Percentiles rank a stretch among this genome's conserved stretches.
Evolutionary conservation across 176 grass and related monocot species (phyloP).

Genomic region (Zizania latifolia): DNA sequence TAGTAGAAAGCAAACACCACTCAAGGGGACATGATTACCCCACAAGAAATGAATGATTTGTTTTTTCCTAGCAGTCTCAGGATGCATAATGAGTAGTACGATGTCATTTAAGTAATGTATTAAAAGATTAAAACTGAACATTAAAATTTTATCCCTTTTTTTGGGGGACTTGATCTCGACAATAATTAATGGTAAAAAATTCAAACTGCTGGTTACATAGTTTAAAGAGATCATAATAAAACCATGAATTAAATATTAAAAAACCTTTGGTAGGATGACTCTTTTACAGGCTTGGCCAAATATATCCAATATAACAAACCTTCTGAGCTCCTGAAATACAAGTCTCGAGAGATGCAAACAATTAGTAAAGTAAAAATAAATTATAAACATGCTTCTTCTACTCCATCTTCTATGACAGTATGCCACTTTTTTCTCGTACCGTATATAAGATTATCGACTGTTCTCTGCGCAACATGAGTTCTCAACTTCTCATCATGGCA

Average conservation of each 20-base stretch:
- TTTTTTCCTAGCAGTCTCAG: constrained; percentile 16
- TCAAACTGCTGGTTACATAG: neutral
- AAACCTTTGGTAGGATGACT: neutral
- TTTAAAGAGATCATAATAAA: neutral
- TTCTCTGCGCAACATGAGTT: neutral
- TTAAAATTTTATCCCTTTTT: neutral
- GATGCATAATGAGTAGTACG: neutral
- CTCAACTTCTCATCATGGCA: neutral
- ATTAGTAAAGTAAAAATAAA: neutral
- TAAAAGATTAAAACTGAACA: constrained; percentile 5
- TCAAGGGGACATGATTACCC: constrained; percentile 26
- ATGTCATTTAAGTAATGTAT: neutral
- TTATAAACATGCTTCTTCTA: neutral
- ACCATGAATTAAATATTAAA: neutral
- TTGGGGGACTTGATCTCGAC: neutral
- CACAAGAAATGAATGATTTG: constrained; percentile 30
- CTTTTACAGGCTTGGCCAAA: neutral
- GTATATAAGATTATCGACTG: neutral
- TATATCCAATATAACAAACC: neutral
- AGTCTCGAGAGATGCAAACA: neutral
- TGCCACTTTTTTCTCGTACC: neutral
- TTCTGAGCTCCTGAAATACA: neutral
- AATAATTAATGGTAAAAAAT: neutral
- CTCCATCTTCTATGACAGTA: neutral
- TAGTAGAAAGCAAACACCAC: constrained; percentile 21